Evolutionary conservation across 2,329 filamentous ascomycete genomes (phyloP).

Genomic region (Chaetomiaceae sp.): DNA sequence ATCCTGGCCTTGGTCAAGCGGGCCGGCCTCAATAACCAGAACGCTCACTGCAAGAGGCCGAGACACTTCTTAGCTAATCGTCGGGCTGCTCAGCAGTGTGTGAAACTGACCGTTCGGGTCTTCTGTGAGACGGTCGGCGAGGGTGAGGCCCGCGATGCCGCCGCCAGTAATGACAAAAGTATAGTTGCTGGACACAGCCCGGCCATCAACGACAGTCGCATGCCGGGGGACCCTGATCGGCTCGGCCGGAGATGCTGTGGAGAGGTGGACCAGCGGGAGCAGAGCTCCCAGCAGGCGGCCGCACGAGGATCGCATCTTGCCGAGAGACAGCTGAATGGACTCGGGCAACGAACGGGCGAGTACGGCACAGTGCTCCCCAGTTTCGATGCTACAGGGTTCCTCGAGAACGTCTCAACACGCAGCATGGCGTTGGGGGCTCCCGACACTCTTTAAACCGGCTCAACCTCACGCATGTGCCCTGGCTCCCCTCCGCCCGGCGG

Average conservation of each 20-base stretch:
- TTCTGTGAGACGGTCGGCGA: conserved; percentile 27
- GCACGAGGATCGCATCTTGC: conserved; percentile 5
- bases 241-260: conserved; percentile 2
- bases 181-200: conserved; percentile 6
- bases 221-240: conserved; percentile 12
- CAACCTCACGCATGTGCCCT: no score
- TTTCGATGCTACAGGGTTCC: no score
- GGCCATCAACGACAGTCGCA: conserved; percentile 19
- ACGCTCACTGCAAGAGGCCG: conserved; percentile 20
- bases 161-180: conserved; percentile 27
- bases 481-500: no score
- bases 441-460: no score
- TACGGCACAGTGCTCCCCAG: no score
- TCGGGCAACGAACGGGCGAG: no score
- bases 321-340: neutral
- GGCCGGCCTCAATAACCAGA: conserved; percentile 27
- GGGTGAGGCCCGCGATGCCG: conserved; percentile 25
- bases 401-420: no score
- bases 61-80: no score
- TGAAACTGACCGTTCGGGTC: conserved; percentile 19
- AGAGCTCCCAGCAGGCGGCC: conserved; percentile 5
- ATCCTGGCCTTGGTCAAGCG: conserved; percentile 25
- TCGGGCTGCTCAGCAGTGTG: no score
- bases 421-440: no score
- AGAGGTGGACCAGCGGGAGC: conserved; percentile 7